These are phyloP conservation scores for Carex kokanica DNA, from an alignment of 176 grass and related monocot genomes.

Conservation along the genomic window DNA sequence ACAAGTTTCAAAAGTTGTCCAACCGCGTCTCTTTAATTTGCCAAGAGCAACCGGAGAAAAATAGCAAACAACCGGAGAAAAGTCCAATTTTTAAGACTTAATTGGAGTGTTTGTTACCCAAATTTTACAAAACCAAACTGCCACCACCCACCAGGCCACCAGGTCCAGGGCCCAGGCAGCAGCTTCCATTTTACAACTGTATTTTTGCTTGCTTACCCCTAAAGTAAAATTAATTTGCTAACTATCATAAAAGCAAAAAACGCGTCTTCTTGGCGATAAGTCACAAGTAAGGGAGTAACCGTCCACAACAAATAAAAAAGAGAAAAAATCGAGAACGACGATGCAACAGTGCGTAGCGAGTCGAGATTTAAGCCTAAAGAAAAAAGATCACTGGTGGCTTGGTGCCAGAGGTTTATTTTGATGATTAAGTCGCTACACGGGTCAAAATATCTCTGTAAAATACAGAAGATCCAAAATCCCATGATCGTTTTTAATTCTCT, in stretches of 20 bases:
- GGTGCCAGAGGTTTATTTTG: background rate
- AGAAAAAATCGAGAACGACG: background rate
- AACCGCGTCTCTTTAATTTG: slow-evolving; percentile 8
- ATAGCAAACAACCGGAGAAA: background rate
- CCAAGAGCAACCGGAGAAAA: background rate
- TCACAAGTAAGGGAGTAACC: background rate
- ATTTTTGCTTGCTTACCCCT: background rate
- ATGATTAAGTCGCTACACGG: background rate
- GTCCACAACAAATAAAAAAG: background rate
- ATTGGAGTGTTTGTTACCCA: background rate
- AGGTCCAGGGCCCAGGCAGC: too few relatives aligned
- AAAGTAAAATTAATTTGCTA: background rate
- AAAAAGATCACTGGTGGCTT: background rate
- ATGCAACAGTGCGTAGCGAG: background rate
- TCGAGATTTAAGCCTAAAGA: background rate
- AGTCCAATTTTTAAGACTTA: background rate
- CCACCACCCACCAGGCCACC: too few relatives aligned
- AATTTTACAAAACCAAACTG: background rate
- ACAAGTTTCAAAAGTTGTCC: background rate
- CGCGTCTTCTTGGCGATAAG: background rate
- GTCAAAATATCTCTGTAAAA: background rate
- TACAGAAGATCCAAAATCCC: slow-evolving; percentile 7
- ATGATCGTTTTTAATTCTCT: background rate
- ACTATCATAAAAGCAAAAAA: background rate
- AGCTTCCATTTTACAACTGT: background rate